Percentiles rank a stretch among this genome's conserved stretches.
These are phyloP conservation scores for Nannizziopsis arthrosporioides DNA, from an alignment of 2,329 filamentous ascomycete species.

Conservation along the genomic window DNA sequence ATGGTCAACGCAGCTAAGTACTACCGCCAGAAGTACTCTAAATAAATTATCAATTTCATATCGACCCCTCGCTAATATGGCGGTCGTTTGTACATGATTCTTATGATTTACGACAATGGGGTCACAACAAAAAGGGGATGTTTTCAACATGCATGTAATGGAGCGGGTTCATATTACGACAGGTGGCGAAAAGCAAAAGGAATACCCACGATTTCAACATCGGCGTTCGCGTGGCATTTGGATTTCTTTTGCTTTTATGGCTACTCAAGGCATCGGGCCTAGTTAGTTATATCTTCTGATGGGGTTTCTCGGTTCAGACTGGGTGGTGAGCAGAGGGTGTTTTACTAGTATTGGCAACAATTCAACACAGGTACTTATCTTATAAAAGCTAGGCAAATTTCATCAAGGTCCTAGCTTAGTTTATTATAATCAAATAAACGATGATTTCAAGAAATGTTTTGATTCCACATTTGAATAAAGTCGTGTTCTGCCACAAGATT, in stretches of 20 bases:
- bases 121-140: conserved; percentile 10
- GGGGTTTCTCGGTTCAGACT: background rate
- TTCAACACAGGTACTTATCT: background rate
- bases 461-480: too few species aligned
- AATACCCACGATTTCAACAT: conserved; percentile 43
- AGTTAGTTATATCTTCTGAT: too few species aligned
- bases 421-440: background rate
- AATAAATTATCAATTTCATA: conserved; percentile 30
- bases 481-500: too few species aligned
- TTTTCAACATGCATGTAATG: conserved; percentile 18
- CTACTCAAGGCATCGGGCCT: too few species aligned
- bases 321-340: background rate
- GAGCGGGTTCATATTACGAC: conserved; percentile 8
- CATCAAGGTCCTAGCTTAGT: background rate
- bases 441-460: too few species aligned
- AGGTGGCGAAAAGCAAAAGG: conserved; percentile 18
- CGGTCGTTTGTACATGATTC: conserved; percentile 3
- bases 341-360: background rate
- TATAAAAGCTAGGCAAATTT: background rate
- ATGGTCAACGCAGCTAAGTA: conserved; percentile 97
- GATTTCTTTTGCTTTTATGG: conserved; percentile 9
- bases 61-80: background rate
- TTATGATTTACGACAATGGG: conserved; percentile 6
- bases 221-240: conserved; percentile 28
- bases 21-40: conserved; percentile 81